Evolutionary conservation across 2,329 filamentous ascomycete species (phyloP).

Genomic region (Nemania diffusa): DNA sequence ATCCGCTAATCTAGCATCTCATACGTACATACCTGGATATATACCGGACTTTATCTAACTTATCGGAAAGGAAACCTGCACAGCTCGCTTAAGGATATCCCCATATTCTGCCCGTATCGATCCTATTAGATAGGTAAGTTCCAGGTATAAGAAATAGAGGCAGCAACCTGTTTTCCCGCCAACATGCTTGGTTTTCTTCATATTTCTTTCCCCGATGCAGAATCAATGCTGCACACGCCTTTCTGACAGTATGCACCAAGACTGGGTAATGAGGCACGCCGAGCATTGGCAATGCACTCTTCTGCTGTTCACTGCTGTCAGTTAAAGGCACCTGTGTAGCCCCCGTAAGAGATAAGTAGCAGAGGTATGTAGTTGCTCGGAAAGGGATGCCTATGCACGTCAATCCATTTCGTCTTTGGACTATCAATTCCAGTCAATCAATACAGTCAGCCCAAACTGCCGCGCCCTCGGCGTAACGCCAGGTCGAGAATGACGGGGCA

Average conservation of each 20-base stretch:
- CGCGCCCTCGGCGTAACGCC: constrained; percentile 26
- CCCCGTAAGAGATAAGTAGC: background rate
- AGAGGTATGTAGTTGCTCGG: background rate
- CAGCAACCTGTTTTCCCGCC: background rate
- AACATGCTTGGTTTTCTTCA: background rate
- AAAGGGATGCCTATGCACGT: background rate
- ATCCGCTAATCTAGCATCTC: background rate
- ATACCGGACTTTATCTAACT: too few relatives aligned
- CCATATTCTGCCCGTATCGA: too few relatives aligned
- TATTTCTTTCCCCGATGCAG: background rate
- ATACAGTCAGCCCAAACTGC: background rate
- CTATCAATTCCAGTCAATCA: constrained; percentile 13
- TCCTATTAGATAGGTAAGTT: too few relatives aligned
- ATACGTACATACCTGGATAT: too few relatives aligned
- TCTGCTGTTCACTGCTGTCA: background rate
- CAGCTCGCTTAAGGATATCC: too few relatives aligned
- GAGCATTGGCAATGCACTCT: constrained; percentile 13
- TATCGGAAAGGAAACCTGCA: background rate
- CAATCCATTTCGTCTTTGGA: constrained; percentile 7
- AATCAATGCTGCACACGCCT: too few relatives aligned
- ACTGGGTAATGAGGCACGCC: constrained; percentile 10
- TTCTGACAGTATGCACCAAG: background rate
- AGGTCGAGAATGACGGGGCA: constrained; percentile 1
- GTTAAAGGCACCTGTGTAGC: background rate
- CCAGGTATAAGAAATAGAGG: too few relatives aligned